Evolutionary conservation across 768 basidiomycete species (phyloP), one percentile per base, ranked within the genome.

Genomic region (Baorangia bicolor): DNA sequence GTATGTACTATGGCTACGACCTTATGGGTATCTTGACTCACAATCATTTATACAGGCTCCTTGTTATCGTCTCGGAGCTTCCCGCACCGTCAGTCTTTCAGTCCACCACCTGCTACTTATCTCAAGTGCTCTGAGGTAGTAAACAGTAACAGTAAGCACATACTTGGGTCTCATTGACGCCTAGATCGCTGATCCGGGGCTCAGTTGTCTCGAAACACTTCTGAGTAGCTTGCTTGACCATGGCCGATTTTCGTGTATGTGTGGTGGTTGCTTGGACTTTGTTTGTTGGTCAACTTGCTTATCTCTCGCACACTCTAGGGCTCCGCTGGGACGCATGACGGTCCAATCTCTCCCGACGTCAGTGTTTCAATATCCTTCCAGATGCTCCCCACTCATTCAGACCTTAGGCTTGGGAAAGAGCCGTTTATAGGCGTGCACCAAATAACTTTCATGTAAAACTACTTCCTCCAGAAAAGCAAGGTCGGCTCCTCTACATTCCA

Each of bases 401-500:
- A 20, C 23, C n/a, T 30, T 49, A 90, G 87, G 66, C 75, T 43
- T 86, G 78, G 69, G 85, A 85, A 63, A 71, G 85, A 58, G 85
- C 85, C 9, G 78, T 90, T 8, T 74, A 83, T 60, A 82, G 77
- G 31, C 69, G 78, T 30, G 75, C 88, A 5, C 90, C 90, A 8
- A 74, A 70, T 18, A 70, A 75, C 48, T 92, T 92, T 58, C 70
- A 73, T 0, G 81, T 88, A 6, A 80, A 84, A 45, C 75, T 85
- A 56, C 75, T 90, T 14, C 69, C 75, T 3, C 81, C 87, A 12
- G 73, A 73, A 38, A 88, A 88, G 63, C 77, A 82, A 44, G 81
- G 86, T 82, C 57, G 56, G 72, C 64, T 66, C 64, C 40, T 51
- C 34, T 27, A 25, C 56, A 9, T 11, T 34, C 46, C 16, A 16